A percentile compares a stretch with the other conserved stretches of the same genome.
These are phyloP conservation scores for Botryosphaeria agaves DNA, from an alignment of 2,329 filamentous ascomycete genomes.

Conservation along the genomic window DNA sequence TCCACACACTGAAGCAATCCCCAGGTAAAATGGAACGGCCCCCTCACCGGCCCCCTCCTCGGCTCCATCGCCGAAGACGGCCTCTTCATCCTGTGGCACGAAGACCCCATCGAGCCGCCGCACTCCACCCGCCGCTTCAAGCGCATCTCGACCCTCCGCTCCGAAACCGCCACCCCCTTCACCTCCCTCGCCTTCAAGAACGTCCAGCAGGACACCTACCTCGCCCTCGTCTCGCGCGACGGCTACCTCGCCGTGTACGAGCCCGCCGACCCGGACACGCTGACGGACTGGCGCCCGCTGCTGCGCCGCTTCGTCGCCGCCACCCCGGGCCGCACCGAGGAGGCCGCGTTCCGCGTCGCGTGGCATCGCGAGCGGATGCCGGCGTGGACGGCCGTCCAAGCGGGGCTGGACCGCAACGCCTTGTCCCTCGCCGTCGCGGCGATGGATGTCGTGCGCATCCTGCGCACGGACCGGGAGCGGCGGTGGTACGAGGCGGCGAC, in stretches of 20 bases:
- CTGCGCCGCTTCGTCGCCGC: constrained; percentile 61
- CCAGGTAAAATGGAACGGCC: constrained; percentile 84
- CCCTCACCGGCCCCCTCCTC: constrained; percentile 74
- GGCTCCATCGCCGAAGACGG: constrained; percentile 82
- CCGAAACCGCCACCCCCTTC: constrained; percentile 52
- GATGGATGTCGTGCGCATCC: constrained; percentile 70
- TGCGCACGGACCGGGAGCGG: constrained; percentile 55
- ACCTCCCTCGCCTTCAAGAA: constrained; percentile 76
- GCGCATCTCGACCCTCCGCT: constrained; percentile 41
- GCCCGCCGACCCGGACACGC: constrained; percentile 66
- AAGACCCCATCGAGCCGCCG: constrained; percentile 65
- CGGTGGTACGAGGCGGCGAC: constrained; percentile 77
- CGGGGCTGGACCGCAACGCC: constrained; percentile 65
- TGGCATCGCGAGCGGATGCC: constrained; percentile 82
- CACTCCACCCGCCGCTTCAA: constrained; percentile 66
- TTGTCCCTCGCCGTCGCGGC: constrained; percentile 71
- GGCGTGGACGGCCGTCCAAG: constrained; percentile 57
- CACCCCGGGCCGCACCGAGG: constrained; percentile 59
- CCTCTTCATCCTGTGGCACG: constrained; percentile 81
- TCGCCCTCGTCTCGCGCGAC: constrained; percentile 71
- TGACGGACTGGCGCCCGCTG: constrained; percentile 57
- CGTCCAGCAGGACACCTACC: constrained; percentile 66
- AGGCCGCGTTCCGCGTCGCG: constrained; percentile 68
- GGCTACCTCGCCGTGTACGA: constrained; percentile 68
- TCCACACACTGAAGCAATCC: background rate